These are phyloP conservation scores for Fonsecaea pedrosoi DNA, from an alignment of 2,329 filamentous ascomycete genomes.

Conservation along the genomic window DNA sequence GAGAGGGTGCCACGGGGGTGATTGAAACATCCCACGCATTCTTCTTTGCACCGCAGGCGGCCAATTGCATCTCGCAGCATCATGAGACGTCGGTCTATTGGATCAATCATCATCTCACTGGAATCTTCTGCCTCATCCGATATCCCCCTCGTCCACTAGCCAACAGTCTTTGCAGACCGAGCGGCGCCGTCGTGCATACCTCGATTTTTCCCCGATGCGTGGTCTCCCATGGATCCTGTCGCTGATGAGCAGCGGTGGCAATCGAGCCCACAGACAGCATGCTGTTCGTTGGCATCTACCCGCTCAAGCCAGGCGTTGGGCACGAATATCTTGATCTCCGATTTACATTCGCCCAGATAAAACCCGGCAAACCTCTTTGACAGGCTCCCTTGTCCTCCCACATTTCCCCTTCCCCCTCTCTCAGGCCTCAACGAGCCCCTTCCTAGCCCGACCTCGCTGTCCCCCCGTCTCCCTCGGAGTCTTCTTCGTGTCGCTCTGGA, in stretches of 20 bases:
- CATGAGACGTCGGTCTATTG: constrained; percentile 10
- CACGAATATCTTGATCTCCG: constrained; percentile 20
- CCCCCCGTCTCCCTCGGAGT: constrained; percentile 16
- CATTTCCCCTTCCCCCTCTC: background rate
- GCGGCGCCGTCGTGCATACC: constrained; percentile 5
- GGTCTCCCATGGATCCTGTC: constrained; percentile 4
- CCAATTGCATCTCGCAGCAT: constrained; percentile 9
- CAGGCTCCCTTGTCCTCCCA: constrained; percentile 19
- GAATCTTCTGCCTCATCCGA: constrained; percentile 19
- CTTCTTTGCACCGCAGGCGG: constrained; percentile 2
- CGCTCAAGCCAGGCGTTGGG: constrained; percentile 28
- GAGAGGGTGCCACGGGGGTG: background rate
- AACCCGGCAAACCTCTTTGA: constrained; percentile 17
- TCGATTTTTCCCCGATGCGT: constrained; percentile 6
- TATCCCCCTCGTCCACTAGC: constrained; percentile 2
- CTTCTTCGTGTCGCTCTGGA: constrained; percentile 28
- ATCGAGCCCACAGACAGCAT: constrained; percentile 3
- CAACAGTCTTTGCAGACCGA: constrained; percentile 1
- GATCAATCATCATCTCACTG: constrained; percentile 9
- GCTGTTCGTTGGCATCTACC: constrained; percentile 25
- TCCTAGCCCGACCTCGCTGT: constrained; percentile 16
- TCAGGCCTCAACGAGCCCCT: constrained; percentile 18
- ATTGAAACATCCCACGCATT: constrained; percentile 2
- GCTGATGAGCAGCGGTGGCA: constrained; percentile 13
- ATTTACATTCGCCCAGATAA: constrained; percentile 28